Percentiles rank a stretch among this genome's conserved stretches.
phyloP scores from a whole-genome alignment of 352 stramenopile species.

The Globisporangium carolinianum region DNA sequence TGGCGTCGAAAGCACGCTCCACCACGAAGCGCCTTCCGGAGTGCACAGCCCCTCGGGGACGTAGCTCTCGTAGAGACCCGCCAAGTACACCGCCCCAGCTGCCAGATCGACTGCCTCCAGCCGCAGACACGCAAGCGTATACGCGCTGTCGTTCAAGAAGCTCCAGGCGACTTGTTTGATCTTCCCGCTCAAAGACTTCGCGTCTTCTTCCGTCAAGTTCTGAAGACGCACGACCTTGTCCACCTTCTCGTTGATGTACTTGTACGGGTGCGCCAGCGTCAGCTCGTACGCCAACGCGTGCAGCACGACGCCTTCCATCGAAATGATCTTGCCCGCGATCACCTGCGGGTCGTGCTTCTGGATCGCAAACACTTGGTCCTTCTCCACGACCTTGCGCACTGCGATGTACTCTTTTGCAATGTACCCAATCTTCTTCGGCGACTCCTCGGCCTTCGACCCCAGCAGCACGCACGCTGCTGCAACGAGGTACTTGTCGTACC shows the following conservation, averaged over 20 bases:
- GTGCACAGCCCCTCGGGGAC: constrained; percentile 58
- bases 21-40: constrained; percentile 53
- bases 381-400: constrained; percentile 56
- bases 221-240: constrained; percentile 69
- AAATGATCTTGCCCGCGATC: constrained; percentile 69
- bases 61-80: constrained; percentile 78
- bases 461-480: constrained; percentile 76
- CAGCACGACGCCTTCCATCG: constrained; percentile 78
- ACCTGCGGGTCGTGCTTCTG: constrained; percentile 70
- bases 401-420: constrained; percentile 72
- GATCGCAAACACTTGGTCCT: constrained; percentile 72
- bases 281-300: constrained; percentile 82
- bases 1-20: constrained; percentile 54
- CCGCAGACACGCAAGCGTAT: constrained; percentile 78
- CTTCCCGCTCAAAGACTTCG: constrained; percentile 61
- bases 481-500: constrained; percentile 84
- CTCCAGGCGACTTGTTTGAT: constrained; percentile 86
- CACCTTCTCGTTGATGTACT: constrained; percentile 85
- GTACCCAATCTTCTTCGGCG: constrained; percentile 69
- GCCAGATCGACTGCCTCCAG: constrained; percentile 62
- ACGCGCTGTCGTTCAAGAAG: constrained; percentile 86
- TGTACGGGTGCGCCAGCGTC: constrained; percentile 79
- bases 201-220: constrained; percentile 37
- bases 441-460: constrained; percentile 81
- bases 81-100: constrained; percentile 76